These are phyloP conservation scores for Eucalyptus curtisii DNA, from an alignment of 345 rosid genomes.

Conservation along the genomic window DNA sequence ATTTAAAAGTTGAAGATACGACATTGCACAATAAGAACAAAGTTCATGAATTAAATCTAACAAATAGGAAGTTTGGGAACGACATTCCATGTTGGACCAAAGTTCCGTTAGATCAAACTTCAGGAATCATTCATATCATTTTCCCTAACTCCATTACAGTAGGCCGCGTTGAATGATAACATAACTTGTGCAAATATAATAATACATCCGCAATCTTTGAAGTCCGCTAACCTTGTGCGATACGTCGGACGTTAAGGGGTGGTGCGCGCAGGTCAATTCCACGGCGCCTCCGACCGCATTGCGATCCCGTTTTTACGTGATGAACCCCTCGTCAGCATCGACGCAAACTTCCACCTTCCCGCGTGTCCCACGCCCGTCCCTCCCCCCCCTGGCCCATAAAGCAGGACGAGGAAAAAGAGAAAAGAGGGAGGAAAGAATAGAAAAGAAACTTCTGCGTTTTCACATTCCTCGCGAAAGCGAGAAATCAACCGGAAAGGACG, in stretches of 20 bases:
- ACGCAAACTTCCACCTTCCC: neutral
- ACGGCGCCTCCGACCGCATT: neutral
- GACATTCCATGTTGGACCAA: too few relatives aligned
- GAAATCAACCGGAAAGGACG: neutral
- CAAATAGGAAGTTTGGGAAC: fast-evolving
- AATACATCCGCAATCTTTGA: neutral
- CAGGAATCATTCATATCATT: fast-evolving
- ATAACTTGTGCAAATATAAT: neutral
- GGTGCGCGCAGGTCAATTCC: neutral
- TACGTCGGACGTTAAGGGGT: neutral
- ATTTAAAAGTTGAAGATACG: too few relatives aligned
- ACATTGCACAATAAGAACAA: neutral
- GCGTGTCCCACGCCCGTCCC: neutral
- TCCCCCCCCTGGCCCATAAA: neutral
- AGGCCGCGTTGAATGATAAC: fast-evolving
- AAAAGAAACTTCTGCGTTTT: neutral
- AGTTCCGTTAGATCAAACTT: fast-evolving
- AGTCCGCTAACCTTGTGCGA: neutral
- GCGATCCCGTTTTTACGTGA: neutral
- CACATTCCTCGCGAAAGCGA: neutral
- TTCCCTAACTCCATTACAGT: fast-evolving
- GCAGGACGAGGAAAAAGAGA: neutral
- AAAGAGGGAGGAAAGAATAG: fast-evolving
- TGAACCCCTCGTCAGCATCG: neutral
- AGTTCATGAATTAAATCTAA: neutral